Evolutionary conservation across 148 eudicot species (phyloP).

Genomic region (Selenicereus undatus): DNA sequence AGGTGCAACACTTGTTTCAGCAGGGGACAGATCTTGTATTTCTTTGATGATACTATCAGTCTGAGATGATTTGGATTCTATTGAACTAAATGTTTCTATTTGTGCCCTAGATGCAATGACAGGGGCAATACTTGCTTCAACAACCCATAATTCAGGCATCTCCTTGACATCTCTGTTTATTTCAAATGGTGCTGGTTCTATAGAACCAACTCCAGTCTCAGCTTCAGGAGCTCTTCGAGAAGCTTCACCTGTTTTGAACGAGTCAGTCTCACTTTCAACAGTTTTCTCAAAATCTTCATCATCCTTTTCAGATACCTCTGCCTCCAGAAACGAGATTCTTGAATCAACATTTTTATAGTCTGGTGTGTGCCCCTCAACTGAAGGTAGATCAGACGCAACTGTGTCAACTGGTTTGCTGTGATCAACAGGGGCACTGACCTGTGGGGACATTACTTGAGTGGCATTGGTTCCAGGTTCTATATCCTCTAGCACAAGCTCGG

Average conservation of each 20-base stretch:
- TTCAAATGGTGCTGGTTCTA: not conserved
- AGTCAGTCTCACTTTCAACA: constrained; percentile 2
- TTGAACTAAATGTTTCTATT: not conserved
- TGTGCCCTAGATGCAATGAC: not conserved
- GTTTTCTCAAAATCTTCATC: constrained; percentile 8
- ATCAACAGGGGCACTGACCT: no score
- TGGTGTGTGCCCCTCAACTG: no score
- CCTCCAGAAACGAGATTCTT: no score
- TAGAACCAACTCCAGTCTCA: constrained; percentile 17
- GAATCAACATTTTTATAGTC: no score
- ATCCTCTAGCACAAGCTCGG: constrained; percentile 4
- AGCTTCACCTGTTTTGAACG: constrained; percentile 4
- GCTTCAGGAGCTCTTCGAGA: constrained; percentile 1
- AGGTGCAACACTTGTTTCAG: no score
- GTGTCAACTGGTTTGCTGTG: no score
- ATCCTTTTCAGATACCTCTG: not conserved
- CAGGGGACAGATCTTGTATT: not conserved
- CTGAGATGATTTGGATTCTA: not conserved
- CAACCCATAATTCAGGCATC: not conserved
- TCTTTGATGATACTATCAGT: not conserved
- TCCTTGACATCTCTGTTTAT: not conserved
- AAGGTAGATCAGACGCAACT: no score
- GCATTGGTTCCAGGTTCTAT: not conserved
- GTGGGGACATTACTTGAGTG: no score
- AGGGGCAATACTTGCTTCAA: not conserved